These are phyloP conservation scores for Agastache rugosa DNA, from an alignment of 257 asterid species.

Conservation along the genomic window DNA sequence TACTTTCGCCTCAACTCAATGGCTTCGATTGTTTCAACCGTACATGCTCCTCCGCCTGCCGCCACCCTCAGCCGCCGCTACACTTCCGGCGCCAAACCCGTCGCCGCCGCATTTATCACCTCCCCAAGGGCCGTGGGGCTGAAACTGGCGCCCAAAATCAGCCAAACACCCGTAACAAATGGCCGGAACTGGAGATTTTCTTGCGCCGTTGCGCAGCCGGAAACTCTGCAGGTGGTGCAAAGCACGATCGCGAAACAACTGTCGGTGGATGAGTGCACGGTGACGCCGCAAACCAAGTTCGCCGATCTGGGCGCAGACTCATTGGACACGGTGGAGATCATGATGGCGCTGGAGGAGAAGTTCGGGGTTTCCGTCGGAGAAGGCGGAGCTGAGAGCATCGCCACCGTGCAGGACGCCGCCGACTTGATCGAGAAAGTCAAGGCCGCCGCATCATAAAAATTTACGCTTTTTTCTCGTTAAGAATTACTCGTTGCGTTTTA, in stretches of 20 bases:
- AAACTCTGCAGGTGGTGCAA: slow-evolving; percentile 53
- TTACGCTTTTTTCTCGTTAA: not conserved
- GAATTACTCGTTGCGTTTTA: too few species aligned
- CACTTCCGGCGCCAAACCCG: not conserved
- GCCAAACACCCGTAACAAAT: slow-evolving; percentile 23
- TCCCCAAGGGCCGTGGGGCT: slow-evolving; percentile 24
- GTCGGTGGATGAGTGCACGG: slow-evolving; percentile 49
- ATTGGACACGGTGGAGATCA: slow-evolving; percentile 64
- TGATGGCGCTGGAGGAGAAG: slow-evolving; percentile 66
- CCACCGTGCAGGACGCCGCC: slow-evolving; percentile 72
- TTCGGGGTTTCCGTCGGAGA: slow-evolving; percentile 64
- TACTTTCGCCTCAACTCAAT: slow-evolving; percentile 4
- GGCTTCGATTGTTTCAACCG: slow-evolving; percentile 50
- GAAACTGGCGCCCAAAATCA: slow-evolving; percentile 29
- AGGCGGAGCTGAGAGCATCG: slow-evolving; percentile 56
- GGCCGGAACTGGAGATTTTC: slow-evolving; percentile 29
- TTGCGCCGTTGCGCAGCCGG: slow-evolving; percentile 49
- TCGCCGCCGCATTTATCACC: not conserved
- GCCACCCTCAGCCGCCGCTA: slow-evolving; percentile 20
- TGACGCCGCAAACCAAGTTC: slow-evolving; percentile 54
- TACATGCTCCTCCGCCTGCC: slow-evolving; percentile 36
- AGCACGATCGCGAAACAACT: slow-evolving; percentile 57
- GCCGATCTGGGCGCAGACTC: slow-evolving; percentile 68
- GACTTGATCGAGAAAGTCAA: slow-evolving; percentile 63
- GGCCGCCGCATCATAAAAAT: slow-evolving; percentile 37